A percentile compares a stretch with the other conserved stretches of the same genome.
Conservation (phyloP, 768 basidiomycete species). For the Suillus occidentalis region DNA sequence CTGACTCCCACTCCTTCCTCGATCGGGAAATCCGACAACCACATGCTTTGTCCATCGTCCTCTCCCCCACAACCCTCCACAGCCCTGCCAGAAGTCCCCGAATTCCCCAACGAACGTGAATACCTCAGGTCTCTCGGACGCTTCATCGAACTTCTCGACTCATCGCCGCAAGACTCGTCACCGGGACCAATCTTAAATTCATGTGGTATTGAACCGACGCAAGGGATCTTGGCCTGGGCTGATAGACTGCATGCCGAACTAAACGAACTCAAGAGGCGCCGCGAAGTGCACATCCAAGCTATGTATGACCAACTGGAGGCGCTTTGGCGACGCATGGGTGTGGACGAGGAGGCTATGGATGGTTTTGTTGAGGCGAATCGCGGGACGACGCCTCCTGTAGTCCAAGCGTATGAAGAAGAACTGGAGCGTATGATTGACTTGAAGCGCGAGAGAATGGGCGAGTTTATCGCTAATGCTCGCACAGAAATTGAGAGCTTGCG, state of each 20-base stretch:
- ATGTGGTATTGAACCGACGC: slow-evolving; percentile 71
- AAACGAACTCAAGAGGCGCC: slow-evolving; percentile 67
- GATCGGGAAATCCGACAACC: slow-evolving; percentile 34
- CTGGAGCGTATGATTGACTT: slow-evolving; percentile 87
- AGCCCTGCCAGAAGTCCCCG: slow-evolving; percentile 11
- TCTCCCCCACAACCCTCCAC: slow-evolving; percentile 13
- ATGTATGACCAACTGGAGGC: slow-evolving; percentile 94
- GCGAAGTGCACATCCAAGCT: slow-evolving; percentile 85
- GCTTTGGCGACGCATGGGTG: slow-evolving; percentile 85
- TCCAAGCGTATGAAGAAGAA: slow-evolving; percentile 86
- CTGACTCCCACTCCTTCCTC: slow-evolving; percentile 51
- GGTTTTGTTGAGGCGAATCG: slow-evolving; percentile 84
- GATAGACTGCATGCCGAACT: slow-evolving; percentile 55
- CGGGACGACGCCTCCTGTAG: slow-evolving; percentile 75
- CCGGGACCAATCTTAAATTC: slow-evolving; percentile 27
- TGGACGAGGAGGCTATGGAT: slow-evolving; percentile 80
- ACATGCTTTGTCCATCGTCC: slow-evolving; percentile 36
- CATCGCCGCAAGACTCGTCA: slow-evolving; percentile 25
- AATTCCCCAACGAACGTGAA: slow-evolving; percentile 37
- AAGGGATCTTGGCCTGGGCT: slow-evolving; percentile 73
- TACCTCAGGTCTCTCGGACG: slow-evolving; percentile 61
- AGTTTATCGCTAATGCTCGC: slow-evolving; percentile 80
- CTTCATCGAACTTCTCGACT: slow-evolving; percentile 62
- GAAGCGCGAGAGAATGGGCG: slow-evolving; percentile 83
- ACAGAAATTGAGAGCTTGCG: slow-evolving; percentile 79